These are phyloP conservation scores for Nepenthes mirabilis DNA, from an alignment of 148 eudicot species.

Conservation along the genomic window DNA sequence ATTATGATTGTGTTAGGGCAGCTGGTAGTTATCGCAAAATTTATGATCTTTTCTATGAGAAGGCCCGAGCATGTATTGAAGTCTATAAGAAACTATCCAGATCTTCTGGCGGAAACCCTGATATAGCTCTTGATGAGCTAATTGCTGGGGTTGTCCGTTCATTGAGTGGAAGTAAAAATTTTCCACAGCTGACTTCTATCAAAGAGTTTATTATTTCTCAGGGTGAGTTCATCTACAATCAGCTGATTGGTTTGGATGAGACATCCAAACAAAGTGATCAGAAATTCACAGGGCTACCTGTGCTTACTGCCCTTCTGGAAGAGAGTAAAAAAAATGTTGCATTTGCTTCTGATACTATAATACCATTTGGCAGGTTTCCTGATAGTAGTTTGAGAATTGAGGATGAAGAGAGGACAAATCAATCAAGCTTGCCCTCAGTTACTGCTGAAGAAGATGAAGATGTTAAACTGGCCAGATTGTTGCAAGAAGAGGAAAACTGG, in stretches of 20 bases:
- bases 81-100: slow-evolving; percentile 70
- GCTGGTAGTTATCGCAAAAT: slow-evolving; percentile 51
- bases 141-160: slow-evolving; percentile 74
- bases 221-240: slow-evolving; percentile 84
- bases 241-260: slow-evolving; percentile 79
- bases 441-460: slow-evolving; percentile 61
- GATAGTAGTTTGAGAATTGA: slow-evolving; percentile 32
- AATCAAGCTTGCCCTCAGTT: slow-evolving; percentile 9
- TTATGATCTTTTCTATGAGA: slow-evolving; percentile 66
- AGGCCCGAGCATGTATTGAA: slow-evolving; percentile 75
- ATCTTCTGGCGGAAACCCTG: slow-evolving; percentile 75
- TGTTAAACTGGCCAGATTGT: slow-evolving; percentile 55
- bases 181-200: slow-evolving; percentile 48
- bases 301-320: slow-evolving; percentile 57
- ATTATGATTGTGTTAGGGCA: slow-evolving; percentile 77
- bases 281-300: slow-evolving; percentile 49
- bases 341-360: slow-evolving; percentile 11
- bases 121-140: slow-evolving; percentile 63
- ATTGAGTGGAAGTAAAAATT: slow-evolving; percentile 65
- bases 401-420: slow-evolving; percentile 22
- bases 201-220: slow-evolving; percentile 78
- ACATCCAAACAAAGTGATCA: slow-evolving; percentile 51
- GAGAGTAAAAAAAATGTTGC: slow-evolving; percentile 34
- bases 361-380: slow-evolving; percentile 6
- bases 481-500: slow-evolving; percentile 91